Conservation (phyloP, 106 monocot species). For the Platanthera guangdongensis region DNA sequence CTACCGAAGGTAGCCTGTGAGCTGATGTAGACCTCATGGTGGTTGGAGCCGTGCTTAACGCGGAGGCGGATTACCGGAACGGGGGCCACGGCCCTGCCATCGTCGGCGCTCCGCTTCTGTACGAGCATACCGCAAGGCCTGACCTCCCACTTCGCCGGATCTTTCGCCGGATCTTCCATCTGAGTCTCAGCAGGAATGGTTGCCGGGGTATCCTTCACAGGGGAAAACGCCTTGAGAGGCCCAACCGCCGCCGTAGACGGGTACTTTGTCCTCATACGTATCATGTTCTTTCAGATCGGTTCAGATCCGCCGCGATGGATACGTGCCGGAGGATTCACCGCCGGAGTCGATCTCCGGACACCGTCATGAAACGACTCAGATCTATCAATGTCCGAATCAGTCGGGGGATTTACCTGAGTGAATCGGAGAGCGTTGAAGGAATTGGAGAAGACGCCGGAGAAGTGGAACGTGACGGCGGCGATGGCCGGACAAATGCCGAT, state of each 20-base stretch:
- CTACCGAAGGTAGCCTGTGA: slow-evolving; percentile 80
- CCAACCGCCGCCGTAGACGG: slow-evolving; percentile 8
- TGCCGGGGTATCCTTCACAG: slow-evolving; percentile 8
- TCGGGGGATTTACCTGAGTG: too few species aligned
- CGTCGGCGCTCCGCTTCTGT: slow-evolving; percentile 54
- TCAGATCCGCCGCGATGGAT: background rate
- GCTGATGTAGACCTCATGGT: slow-evolving; percentile 74
- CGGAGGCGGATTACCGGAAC: slow-evolving; percentile 61
- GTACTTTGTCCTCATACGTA: slow-evolving; percentile 4
- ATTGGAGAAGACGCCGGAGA: too few species aligned
- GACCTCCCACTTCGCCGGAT: slow-evolving; percentile 59
- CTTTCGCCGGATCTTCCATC: slow-evolving; percentile 14
- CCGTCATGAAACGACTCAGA: too few species aligned
- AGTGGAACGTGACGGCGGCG: too few species aligned
- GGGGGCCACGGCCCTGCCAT: slow-evolving; percentile 22
- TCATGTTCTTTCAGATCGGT: background rate
- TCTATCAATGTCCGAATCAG: too few species aligned
- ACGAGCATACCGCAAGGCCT: slow-evolving; percentile 94
- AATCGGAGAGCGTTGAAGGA: too few species aligned
- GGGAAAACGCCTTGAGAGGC: background rate
- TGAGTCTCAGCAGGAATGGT: slow-evolving; percentile 1
- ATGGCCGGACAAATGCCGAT: too few species aligned
- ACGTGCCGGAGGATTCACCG: too few species aligned
- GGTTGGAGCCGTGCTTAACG: slow-evolving; percentile 61
- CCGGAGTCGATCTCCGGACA: too few species aligned